Base-by-base conservation (phyloP, 495 filamentous ascomycete species). In the Xylaria acuta region DNA sequence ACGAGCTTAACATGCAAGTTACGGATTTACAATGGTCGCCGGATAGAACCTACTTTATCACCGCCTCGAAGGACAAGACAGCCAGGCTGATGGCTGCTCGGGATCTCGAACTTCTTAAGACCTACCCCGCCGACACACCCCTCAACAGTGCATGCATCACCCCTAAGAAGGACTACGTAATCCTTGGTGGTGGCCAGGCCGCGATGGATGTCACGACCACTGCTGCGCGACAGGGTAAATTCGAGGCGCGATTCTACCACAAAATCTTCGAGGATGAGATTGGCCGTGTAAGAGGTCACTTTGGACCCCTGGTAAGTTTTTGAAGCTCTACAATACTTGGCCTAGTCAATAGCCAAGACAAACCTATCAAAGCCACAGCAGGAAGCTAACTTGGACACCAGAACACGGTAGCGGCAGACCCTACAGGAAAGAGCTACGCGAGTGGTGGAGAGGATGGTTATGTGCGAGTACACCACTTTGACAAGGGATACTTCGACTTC, bases 151-250 rank as follows among this genome's bases (percentile, higher is more conserved):
- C 97, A 74, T 89, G 90, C 69, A 95, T 99, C 71, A 97, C 94
- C 43, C 90, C 93, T 14, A 94, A 94, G 83, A 98, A 98, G 84
- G 94, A 97, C 77, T 99, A 93, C 77, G 94, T 98, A 54, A 96
- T 99, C 78, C 91, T 99, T 27, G 96, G 96, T 73, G 96, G 96
- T 86, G 96, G 96, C 71, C 96, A 99, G 84, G 96, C 95, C 69
- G 96, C 96, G 76, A 97, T 97, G 93, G 96, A 98, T 82, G 96
- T 99, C 81, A 99, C 96, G n/a, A 97, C 93, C 22, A 99, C 96
- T 51, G 91, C 91, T 36, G 90, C 93, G 14, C 89, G 96, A 62
- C 96, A 98, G 83, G 96, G 96, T 82, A 98, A 98, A 84, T 99
- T 99, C 87, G 96, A 99, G 82, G 97, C 96, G 32, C 89, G 96